Conservation (phyloP, 2,329 filamentous ascomycete genomes). For the Eurotiales sp. region DNA sequence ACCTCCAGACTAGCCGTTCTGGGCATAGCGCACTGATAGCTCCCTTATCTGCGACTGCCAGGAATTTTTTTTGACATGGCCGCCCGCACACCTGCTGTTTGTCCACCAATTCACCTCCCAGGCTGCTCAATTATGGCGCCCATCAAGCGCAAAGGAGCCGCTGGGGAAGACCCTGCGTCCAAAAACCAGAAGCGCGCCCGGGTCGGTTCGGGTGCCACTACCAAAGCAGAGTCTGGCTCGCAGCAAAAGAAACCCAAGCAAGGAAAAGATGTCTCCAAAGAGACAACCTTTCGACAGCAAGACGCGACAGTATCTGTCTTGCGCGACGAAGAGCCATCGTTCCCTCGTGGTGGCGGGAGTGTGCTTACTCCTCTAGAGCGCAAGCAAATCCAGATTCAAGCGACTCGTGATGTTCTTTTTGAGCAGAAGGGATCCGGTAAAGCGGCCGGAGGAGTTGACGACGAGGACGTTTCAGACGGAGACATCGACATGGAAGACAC, state of each 20-base stretch:
- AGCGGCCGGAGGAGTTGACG: slow-evolving; percentile 46
- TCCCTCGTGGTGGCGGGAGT: slow-evolving; percentile 88
- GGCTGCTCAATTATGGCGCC: slow-evolving; percentile 35
- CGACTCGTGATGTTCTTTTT: slow-evolving; percentile 84
- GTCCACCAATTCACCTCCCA: not conserved
- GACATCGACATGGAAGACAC: slow-evolving; percentile 49
- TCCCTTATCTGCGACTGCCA: slow-evolving; percentile 13
- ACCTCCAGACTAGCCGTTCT: not conserved
- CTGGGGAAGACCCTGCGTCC: slow-evolving; percentile 30
- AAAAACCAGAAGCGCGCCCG: slow-evolving; percentile 40
- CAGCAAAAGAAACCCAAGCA: slow-evolving; percentile 31
- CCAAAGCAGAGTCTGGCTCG: slow-evolving; percentile 8
- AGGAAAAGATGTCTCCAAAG: slow-evolving; percentile 22
- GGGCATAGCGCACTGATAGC: slow-evolving; percentile 13
- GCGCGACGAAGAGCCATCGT: slow-evolving; percentile 78
- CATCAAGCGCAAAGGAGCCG: slow-evolving; percentile 44
- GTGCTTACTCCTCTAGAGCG: slow-evolving; percentile 89
- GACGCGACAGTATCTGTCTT: slow-evolving; percentile 42
- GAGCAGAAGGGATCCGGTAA: slow-evolving; percentile 66
- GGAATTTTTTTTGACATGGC: slow-evolving; percentile 10
- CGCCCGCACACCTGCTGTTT: slow-evolving; percentile 9
- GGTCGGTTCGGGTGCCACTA: slow-evolving; percentile 34
- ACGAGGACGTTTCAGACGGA: slow-evolving; percentile 57
- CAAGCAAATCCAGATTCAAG: slow-evolving; percentile 93
- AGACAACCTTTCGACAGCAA: slow-evolving; percentile 25